Evolutionary conservation across 2,329 filamentous ascomycete genomes (phyloP), one percentile per base, ranked within the genome.

Genomic region (Colletotrichum sp.): DNA sequence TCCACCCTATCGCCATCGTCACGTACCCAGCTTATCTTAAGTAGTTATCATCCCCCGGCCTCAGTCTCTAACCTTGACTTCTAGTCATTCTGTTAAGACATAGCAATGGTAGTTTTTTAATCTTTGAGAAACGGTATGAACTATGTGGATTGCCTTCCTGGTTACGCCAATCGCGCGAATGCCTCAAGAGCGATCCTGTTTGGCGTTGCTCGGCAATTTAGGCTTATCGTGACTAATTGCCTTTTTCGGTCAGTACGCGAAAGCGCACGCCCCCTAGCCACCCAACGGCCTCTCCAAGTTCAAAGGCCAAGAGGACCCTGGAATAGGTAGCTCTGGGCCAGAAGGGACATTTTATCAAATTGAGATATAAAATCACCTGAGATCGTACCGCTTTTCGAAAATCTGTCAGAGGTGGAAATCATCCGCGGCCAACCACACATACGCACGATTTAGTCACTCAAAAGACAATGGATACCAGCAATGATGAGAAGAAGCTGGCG

Each of bases 71-170:
- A 18, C 16, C 36, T 9, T 18, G 36, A 39, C 15, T 16, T 39
- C 36, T 39, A 39, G 4, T 39, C 8, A 9, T 39, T 5, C 5
- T 9, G 15, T 39, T 4, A 18, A 9, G 16, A 39, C 36, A 39
- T 18, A 2, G 3, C 36, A 39, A 39, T 12, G n/a, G n/a, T n/a
- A n/a, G n/a, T n/a, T n/a, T n/a, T n/a, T n/a, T 6, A 6, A 6
- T 6, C 18, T 1, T n/a, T 9, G 39, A 12, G 2, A 48, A n/a
- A 4, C 9, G 2, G 0, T 1, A 18, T 48, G 16, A n/a, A 12
- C 9, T 12, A 6, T n/a, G 5, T 48, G 39, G 18, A n/a, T n/a
- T 48, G 9, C 18, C 18, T 48, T 3, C 5, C 18, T 12, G 39
- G 18, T 3, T 12, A 6, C 8, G 39, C 39, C 39, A 48, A n/a